Evolutionary conservation across 441 rosid genomes (phyloP), one percentile per base, ranked within the genome.

Genomic region (Cnidoscolus chayamansa): DNA sequence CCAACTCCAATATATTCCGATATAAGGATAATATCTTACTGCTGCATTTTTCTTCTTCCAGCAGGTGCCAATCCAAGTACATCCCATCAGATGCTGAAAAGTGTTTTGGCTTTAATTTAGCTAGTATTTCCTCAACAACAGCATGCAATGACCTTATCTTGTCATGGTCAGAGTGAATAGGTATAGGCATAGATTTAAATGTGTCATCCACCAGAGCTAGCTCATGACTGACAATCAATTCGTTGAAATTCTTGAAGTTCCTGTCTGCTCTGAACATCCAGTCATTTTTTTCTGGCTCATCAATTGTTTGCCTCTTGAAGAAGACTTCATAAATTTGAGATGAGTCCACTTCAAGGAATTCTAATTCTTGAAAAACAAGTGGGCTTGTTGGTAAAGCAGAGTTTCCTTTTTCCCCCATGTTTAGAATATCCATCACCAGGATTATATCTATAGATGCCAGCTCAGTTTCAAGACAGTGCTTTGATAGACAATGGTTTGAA

Each of bases 21-120:
- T 65, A 72, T 72, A 63, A 74, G 37, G 86, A 80, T 77, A 59
- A 59, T 67, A 64, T 58, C n/a, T 78, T 78, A 71, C 56, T 67
- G 80, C 43, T 81, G 81, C 77, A 77, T 68, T 79, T 84, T 53
- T 85, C 89, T 66, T 81, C 88, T 78, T 89, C 96, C 74, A 91
- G 80, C 60, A 93, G 88, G 78, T 83, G 84, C 97, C 94, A 93
- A 72, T 93, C 87, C 84, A 96, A 81, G 88, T 96, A 96, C 74
- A 96, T 93, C 76, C 83, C 88, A 85, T 89, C 86, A 61, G 97
- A 89, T 67, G 91, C 87, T 70, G 94, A 82, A 40, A 87, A 80
- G 10, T 85, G 81, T 62, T 73, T 77, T 65, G 80, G 84, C 83
- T 84, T 81, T 74, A 88, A 48, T 72, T 77, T 76, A 59, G 86